Percentiles rank a stretch among this genome's conserved stretches.
These are phyloP conservation scores for Corylus americana DNA, from an alignment of 306 rosid genomes.

Conservation along the genomic window DNA sequence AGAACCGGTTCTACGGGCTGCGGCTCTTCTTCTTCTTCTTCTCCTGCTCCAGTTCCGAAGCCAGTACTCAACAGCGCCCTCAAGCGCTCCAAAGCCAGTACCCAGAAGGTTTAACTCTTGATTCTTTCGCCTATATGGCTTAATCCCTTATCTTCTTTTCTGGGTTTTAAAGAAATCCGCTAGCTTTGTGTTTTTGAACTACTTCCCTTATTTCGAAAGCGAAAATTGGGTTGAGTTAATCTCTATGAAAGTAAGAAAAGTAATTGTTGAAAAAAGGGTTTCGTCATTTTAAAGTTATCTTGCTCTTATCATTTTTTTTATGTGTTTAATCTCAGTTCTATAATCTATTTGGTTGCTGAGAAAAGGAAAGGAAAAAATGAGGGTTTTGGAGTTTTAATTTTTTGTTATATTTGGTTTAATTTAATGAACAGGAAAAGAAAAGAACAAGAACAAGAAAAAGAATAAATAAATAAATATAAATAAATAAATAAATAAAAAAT, in stretches of 20 bases:
- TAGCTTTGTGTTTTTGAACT: not conserved
- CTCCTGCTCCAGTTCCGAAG: constrained; percentile 43
- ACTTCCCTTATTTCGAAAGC: not conserved
- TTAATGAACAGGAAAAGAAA: too few species aligned
- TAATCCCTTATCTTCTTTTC: not conserved
- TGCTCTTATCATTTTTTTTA: not conserved
- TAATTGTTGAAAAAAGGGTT: not conserved
- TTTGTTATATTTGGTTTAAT: too few species aligned
- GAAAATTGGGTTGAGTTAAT: not conserved
- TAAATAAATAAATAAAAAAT: too few species aligned
- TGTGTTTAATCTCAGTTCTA: not conserved
- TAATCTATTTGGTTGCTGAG: constrained; percentile 2
- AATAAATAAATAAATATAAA: too few species aligned
- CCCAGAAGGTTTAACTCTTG: constrained; percentile 46
- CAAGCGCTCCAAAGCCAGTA: constrained; percentile 67
- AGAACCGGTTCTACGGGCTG: not conserved
- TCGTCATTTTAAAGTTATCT: not conserved
- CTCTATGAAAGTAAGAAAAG: not conserved
- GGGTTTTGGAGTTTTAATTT: too few species aligned
- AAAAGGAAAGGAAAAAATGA: not conserved
- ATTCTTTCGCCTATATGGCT: not conserved
- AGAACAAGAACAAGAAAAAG: too few species aligned
- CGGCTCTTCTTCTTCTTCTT: constrained; percentile 9
- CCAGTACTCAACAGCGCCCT: constrained; percentile 79
- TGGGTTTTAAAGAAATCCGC: constrained; percentile 10